phyloP scores from a whole-genome alignment of 305 asterid genomes.

The Solanum aculeatissimum region DNA sequence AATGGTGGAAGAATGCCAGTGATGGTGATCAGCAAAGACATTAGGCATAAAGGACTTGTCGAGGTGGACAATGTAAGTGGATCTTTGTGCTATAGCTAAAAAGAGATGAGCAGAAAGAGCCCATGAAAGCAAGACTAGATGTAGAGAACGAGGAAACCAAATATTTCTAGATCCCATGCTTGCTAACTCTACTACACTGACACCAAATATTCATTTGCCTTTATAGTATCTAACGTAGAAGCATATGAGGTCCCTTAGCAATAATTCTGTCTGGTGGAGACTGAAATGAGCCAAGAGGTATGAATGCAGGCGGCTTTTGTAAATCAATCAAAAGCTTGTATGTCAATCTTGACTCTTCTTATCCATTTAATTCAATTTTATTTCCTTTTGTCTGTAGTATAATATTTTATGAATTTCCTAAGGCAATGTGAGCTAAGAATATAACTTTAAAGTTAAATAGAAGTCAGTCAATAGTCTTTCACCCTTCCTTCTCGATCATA shows the following conservation, averaged over 20 bases:
- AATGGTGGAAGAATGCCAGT: slow-evolving; percentile 21
- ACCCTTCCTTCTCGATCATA: neutral
- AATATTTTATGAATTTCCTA: neutral
- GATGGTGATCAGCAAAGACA: slow-evolving; percentile 3
- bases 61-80: too few species aligned
- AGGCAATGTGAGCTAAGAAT: neutral
- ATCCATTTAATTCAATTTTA: neutral
- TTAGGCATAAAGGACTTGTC: too few species aligned
- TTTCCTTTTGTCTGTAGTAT: neutral
- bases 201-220: neutral
- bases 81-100: too few species aligned
- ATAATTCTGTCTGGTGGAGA: neutral
- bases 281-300: neutral
- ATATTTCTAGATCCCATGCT: neutral
- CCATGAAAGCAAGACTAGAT: neutral
- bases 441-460: too few species aligned
- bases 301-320: neutral
- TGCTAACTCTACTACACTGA: neutral
- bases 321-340: neutral
- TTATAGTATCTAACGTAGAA: neutral
- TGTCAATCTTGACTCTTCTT: neutral
- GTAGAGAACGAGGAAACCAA: neutral
- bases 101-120: too few species aligned
- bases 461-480: neutral
- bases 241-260: neutral